Percentiles rank a stretch among this genome's conserved stretches.
Evolutionary conservation across 2,329 filamentous ascomycete species (phyloP).

Genomic region (Lomentospora prolificans): DNA sequence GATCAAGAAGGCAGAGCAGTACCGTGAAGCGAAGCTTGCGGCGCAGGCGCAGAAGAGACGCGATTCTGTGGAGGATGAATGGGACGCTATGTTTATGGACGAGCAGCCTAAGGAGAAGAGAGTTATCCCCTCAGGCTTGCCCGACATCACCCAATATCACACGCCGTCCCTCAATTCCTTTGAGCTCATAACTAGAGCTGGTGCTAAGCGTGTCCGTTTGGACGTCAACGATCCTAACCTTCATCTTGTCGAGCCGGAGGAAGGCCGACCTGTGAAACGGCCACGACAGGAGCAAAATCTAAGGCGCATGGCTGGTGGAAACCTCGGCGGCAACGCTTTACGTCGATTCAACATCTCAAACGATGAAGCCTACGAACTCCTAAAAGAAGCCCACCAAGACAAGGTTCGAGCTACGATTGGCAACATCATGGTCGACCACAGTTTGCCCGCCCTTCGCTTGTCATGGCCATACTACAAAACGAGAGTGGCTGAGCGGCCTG

Average conservation of each 20-base stretch:
- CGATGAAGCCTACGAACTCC: conserved; percentile 86
- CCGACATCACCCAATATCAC: conserved; percentile 47
- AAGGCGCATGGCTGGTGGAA: conserved; percentile 58
- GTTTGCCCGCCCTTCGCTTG: conserved; percentile 79
- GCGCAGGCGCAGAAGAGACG: conserved; percentile 1
- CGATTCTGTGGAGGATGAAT: conserved; percentile 39
- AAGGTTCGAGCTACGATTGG: conserved; percentile 90
- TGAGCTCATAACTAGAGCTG: conserved; percentile 58
- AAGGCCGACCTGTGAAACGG: conserved; percentile 52
- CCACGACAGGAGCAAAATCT: conserved; percentile 45
- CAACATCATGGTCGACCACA: conserved; percentile 88
- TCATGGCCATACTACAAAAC: conserved; percentile 96
- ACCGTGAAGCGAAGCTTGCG: not conserved
- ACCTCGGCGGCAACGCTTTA: conserved; percentile 61
- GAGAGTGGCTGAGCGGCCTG: conserved; percentile 64
- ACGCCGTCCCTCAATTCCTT: conserved; percentile 75
- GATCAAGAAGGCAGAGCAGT: conserved; percentile 5
- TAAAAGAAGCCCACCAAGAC: conserved; percentile 95
- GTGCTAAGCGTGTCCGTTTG: conserved; percentile 70
- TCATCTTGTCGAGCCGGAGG: conserved; percentile 68
- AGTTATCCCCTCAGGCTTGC: conserved; percentile 47
- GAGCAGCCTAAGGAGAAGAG: conserved; percentile 54
- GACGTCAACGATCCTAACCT: conserved; percentile 85
- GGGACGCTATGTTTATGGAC: conserved; percentile 51
- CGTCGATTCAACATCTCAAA: conserved; percentile 93